Evolutionary conservation across 345 rosid genomes (phyloP).

Genomic region (Populus tremula): DNA sequence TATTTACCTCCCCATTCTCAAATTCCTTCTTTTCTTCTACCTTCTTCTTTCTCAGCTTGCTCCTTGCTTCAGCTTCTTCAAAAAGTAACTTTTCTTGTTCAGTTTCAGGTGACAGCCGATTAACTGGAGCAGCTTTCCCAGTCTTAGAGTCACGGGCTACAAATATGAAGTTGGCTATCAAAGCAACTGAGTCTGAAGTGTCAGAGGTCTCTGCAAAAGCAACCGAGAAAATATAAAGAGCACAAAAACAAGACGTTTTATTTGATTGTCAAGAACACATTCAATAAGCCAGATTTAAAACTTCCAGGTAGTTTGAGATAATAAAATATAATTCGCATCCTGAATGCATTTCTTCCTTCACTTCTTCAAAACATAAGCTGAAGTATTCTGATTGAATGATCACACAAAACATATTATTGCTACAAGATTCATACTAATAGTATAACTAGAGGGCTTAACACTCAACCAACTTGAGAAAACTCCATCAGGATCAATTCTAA

Average conservation of each 20-base stretch:
- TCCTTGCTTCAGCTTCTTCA: slow-evolving; percentile 76
- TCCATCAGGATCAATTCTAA: background rate
- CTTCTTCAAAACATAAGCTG: background rate
- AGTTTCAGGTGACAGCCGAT: slow-evolving; percentile 68
- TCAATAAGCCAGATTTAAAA: background rate
- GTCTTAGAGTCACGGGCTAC: slow-evolving; percentile 83
- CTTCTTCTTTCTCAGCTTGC: slow-evolving; percentile 53
- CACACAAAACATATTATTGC: background rate
- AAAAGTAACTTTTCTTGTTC: slow-evolving; percentile 53
- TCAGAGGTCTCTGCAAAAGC: slow-evolving; percentile 44
- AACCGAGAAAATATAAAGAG: background rate
- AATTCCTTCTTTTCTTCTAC: slow-evolving; percentile 49
- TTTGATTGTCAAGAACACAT: background rate
- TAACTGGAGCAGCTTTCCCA: slow-evolving; percentile 70
- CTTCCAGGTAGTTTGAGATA: background rate
- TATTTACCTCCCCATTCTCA: slow-evolving; percentile 40
- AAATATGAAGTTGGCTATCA: slow-evolving; percentile 73
- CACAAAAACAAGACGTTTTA: background rate
- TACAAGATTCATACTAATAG: background rate
- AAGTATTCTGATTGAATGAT: background rate
- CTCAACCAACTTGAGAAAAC: background rate
- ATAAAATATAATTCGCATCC: background rate
- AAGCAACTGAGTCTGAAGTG: slow-evolving; percentile 46
- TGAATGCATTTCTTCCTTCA: background rate
- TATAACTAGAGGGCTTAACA: background rate